Evolutionary conservation across 345 rosid genomes (phyloP).

Genomic region (Euphorbia lathyris): DNA sequence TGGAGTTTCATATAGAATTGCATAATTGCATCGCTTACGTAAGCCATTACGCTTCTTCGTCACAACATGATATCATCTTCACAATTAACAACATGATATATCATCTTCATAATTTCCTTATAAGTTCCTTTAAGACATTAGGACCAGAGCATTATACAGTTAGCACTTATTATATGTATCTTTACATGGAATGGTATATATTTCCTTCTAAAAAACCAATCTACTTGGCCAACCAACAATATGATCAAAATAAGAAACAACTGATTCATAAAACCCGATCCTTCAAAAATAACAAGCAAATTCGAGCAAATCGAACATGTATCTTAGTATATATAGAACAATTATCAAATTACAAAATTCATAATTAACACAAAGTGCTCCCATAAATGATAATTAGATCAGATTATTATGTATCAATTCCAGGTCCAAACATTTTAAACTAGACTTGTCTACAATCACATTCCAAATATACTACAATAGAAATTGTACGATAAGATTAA

Average conservation of each 20-base stretch:
- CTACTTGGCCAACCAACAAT: not conserved
- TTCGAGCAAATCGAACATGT: too few relatives aligned
- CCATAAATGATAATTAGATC: not conserved
- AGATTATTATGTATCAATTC: not conserved
- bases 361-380: not conserved
- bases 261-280: not conserved
- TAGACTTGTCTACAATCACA: not conserved
- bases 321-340: not conserved
- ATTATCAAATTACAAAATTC: not conserved
- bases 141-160: not conserved
- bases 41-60: not conserved
- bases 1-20: not conserved
- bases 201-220: not conserved
- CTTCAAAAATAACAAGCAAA: not conserved
- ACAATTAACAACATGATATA: too few relatives aligned
- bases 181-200: not conserved
- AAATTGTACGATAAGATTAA: too few relatives aligned
- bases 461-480: too few relatives aligned
- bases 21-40: not conserved
- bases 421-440: not conserved
- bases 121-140: not conserved
- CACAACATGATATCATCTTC: not conserved
- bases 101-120: too few relatives aligned
- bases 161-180: not conserved
- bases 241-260: not conserved